Evolutionary conservation across 2,329 filamentous ascomycete species (phyloP).

Genomic region (Calonectria honghensis): DNA sequence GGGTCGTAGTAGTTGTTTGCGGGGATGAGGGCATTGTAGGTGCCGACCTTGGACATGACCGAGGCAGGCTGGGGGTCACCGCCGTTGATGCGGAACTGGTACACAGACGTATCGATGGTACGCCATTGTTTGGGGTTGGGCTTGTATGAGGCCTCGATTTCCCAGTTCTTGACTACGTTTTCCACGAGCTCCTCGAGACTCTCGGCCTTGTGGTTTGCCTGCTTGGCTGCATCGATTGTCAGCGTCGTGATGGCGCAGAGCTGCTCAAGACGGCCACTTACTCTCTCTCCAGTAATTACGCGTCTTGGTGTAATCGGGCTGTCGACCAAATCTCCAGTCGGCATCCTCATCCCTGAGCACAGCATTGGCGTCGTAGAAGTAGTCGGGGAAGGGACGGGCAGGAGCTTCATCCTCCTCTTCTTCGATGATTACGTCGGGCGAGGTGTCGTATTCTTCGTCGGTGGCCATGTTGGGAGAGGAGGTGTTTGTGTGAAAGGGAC

Average conservation of each 20-base stretch:
- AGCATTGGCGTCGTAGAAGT: slow-evolving; percentile 32
- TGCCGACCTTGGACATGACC: slow-evolving; percentile 80
- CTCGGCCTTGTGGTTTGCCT: slow-evolving; percentile 71
- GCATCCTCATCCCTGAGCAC: slow-evolving; percentile 33
- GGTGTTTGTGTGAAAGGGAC: background rate
- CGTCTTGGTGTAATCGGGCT: slow-evolving; percentile 79
- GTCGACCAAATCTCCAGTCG: slow-evolving; percentile 37
- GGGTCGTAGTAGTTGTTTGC: slow-evolving; percentile 80
- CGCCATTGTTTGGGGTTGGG: slow-evolving; percentile 77
- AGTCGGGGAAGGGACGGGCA: slow-evolving; percentile 56
- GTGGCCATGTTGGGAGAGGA: slow-evolving; percentile 7
- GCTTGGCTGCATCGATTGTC: slow-evolving; percentile 69
- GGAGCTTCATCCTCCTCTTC: slow-evolving; percentile 41
- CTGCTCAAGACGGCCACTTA: slow-evolving; percentile 59
- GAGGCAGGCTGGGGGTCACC: slow-evolving; percentile 73
- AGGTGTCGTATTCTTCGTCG: background rate
- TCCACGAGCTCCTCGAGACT: slow-evolving; percentile 78
- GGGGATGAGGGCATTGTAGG: slow-evolving; percentile 80
- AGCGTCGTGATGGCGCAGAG: background rate
- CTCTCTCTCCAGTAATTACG: slow-evolving; percentile 75
- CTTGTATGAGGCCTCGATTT: slow-evolving; percentile 83
- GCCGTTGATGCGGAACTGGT: slow-evolving; percentile 79
- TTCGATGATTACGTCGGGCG: background rate
- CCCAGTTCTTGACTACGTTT: slow-evolving; percentile 84
- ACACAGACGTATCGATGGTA: slow-evolving; percentile 76